Conservation (phyloP, 345 rosid species). For the Erysimum cheiranthoides region DNA sequence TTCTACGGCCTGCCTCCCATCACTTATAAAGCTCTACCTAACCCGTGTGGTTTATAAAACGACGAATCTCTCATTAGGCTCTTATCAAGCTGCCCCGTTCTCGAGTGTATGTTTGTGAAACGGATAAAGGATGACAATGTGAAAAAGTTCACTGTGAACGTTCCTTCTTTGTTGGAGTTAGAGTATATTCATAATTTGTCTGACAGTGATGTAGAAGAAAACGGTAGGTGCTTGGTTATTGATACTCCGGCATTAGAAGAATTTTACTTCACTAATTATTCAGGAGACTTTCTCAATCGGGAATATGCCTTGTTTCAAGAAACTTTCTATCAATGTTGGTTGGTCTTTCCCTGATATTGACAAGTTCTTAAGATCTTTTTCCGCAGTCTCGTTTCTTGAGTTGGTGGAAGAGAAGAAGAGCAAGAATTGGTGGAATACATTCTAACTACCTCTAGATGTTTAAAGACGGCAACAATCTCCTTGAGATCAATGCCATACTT, state of each 20-base stretch:
- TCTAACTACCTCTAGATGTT: too few relatives aligned
- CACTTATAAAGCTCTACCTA: background rate
- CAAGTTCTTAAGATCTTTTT: background rate
- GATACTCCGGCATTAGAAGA: too few relatives aligned
- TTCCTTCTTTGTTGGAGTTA: background rate
- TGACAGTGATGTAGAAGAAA: background rate
- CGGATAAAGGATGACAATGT: constrained; percentile 3
- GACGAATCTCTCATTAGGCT: background rate
- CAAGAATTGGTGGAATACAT: background rate
- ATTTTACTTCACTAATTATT: too few relatives aligned
- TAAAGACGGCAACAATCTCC: background rate
- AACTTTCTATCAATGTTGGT: background rate
- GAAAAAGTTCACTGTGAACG: background rate
- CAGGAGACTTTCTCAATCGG: too few relatives aligned
- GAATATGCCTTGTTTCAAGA: too few relatives aligned
- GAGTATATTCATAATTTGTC: background rate
- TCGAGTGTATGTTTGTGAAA: background rate
- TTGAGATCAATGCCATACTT: background rate
- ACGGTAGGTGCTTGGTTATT: background rate
- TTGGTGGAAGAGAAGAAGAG: background rate
- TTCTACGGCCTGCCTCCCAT: background rate
- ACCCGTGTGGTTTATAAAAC: background rate
- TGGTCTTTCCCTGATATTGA: background rate
- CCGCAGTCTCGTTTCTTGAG: background rate
- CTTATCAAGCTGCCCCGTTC: constrained; percentile 1